phyloP scores from a whole-genome alignment of 768 basidiomycete species.

The Russula ochroleuca region DNA sequence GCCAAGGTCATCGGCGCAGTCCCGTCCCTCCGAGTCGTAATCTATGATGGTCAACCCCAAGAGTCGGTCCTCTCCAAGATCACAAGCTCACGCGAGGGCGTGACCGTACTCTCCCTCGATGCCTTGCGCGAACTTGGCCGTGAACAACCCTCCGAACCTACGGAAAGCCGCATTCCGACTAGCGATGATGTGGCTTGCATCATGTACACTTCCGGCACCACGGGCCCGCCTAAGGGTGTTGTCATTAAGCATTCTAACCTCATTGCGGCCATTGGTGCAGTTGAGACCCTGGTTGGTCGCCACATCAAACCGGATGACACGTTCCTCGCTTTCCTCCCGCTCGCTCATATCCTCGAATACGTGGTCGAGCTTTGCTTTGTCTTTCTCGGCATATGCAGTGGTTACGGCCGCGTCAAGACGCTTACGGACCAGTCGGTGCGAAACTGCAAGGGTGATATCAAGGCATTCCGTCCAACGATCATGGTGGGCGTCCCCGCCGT shows the following conservation, averaged over 20 bases:
- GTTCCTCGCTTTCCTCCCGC: constrained; percentile 88
- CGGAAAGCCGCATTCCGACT: constrained; percentile 49
- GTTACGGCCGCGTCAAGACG: constrained; percentile 93
- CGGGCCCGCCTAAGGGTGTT: constrained; percentile 93
- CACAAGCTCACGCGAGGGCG: constrained; percentile 46
- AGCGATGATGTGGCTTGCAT: constrained; percentile 56
- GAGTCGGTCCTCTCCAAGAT: constrained; percentile 56
- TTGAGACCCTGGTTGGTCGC: constrained; percentile 65
- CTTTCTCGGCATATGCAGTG: constrained; percentile 73
- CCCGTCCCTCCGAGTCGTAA: constrained; percentile 69
- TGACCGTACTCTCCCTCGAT: constrained; percentile 62
- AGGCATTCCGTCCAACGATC: constrained; percentile 77
- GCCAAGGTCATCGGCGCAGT: constrained; percentile 66
- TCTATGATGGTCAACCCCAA: constrained; percentile 77
- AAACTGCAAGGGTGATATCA: constrained; percentile 83
- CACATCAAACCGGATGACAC: constrained; percentile 55
- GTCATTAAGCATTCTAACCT: constrained; percentile 84
- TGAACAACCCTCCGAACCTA: constrained; percentile 46
- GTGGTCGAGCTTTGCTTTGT: constrained; percentile 80
- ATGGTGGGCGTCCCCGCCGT: constrained; percentile 95
- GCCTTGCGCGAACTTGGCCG: constrained; percentile 69
- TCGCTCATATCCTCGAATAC: constrained; percentile 94
- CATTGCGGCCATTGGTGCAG: constrained; percentile 80
- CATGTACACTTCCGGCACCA: constrained; percentile 89
- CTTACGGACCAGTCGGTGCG: constrained; percentile 92